Conservation (phyloP, 441 rosid species). For the Brassica hybrid region DNA sequence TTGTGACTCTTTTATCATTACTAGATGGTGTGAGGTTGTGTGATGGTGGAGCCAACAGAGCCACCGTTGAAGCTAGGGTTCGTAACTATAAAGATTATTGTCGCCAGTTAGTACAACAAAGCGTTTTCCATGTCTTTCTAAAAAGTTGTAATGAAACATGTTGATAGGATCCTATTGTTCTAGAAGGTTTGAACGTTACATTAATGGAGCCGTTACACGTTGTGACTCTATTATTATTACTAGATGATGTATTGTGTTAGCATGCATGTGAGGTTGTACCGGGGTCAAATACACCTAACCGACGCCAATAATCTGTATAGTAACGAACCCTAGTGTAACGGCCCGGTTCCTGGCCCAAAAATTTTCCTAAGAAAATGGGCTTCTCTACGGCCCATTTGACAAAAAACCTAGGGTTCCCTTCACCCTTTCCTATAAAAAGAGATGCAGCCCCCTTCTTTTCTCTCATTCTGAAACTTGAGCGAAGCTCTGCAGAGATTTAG, state of each 20-base stretch:
- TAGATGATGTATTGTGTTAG: conserved; percentile 35
- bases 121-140: conserved; percentile 38
- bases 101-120: conserved; percentile 36
- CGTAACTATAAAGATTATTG: too few species aligned
- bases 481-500: too few species aligned
- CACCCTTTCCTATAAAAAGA: too few species aligned
- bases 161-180: conserved; percentile 3
- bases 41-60: too few species aligned
- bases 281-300: conserved; percentile 60
- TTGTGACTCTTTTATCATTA: not conserved
- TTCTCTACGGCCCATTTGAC: too few species aligned
- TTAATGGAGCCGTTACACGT: not conserved
- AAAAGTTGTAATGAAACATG: conserved; percentile 5
- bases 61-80: too few species aligned
- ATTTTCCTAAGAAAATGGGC: too few species aligned
- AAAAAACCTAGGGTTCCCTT: too few species aligned
- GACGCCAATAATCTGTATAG: conserved; percentile 57
- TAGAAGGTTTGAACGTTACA: conserved; percentile 5
- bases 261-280: conserved; percentile 62
- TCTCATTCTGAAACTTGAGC: too few species aligned
- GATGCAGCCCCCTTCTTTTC: too few species aligned
- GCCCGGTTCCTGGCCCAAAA: too few species aligned
- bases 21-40: not conserved
- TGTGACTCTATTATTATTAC: not conserved
- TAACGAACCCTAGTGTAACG: conserved; percentile 37